Conservation (phyloP, 1,284 basidiomycete genomes). For the Fomitopsis betulina region DNA sequence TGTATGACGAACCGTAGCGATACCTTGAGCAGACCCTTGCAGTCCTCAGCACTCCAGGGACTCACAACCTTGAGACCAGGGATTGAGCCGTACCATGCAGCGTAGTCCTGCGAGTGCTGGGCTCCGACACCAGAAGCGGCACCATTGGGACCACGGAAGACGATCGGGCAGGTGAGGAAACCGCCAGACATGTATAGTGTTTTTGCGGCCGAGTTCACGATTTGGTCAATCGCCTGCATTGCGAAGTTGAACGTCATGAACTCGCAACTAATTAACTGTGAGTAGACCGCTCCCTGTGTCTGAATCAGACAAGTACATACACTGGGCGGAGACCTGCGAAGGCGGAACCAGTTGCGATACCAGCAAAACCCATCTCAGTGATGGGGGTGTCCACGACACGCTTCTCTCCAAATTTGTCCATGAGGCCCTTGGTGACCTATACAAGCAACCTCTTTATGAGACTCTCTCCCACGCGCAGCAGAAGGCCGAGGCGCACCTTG, state of each 20-base stretch:
- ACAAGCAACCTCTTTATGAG: background rate
- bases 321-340: conserved; percentile 93
- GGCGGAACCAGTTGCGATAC: conserved; percentile 93
- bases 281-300: background rate
- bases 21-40: conserved; percentile 97
- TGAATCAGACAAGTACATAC: conserved; percentile 37
- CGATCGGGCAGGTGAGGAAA: conserved; percentile 95
- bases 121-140: conserved; percentile 96
- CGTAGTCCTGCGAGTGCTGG: conserved; percentile 90
- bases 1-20: conserved; percentile 9
- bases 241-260: conserved; percentile 99
- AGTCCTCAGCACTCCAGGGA: conserved; percentile 97
- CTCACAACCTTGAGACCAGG: conserved; percentile 98
- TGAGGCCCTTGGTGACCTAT: conserved; percentile 93
- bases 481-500: conserved; percentile 60
- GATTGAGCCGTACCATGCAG: conserved; percentile 93
- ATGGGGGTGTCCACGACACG: conserved; percentile 98
- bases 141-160: conserved; percentile 99
- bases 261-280: conserved; percentile 69
- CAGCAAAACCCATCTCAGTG: conserved; percentile 98
- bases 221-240: conserved; percentile 99
- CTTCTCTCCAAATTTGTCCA: conserved; percentile 99
- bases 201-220: conserved; percentile 99
- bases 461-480: too few species aligned
- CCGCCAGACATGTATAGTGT: conserved; percentile 99